Evolutionary conservation across 352 stramenopile species (phyloP).

Genomic region (Globisporangium perplexum): DNA sequence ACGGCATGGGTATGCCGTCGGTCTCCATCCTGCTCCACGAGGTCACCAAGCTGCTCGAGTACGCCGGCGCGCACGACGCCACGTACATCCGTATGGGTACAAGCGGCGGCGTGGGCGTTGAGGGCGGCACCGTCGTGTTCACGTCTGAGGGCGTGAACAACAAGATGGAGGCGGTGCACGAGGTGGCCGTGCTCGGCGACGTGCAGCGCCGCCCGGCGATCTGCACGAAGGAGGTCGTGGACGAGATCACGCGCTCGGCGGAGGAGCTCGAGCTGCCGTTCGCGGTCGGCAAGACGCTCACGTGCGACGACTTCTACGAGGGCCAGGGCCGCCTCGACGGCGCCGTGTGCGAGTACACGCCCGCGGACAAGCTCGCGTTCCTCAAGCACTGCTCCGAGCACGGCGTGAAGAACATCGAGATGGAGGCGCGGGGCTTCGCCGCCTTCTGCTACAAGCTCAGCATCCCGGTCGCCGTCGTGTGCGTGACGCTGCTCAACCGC

Average conservation of each 20-base stretch:
- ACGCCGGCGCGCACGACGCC: conserved; percentile 45
- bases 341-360: conserved; percentile 73
- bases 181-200: conserved; percentile 57
- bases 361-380: conserved; percentile 74
- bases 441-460: conserved; percentile 72
- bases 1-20: conserved; percentile 78
- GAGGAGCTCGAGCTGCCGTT: conserved; percentile 46
- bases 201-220: conserved; percentile 44
- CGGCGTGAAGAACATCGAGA: conserved; percentile 83
- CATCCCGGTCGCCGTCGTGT: conserved; percentile 70
- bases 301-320: conserved; percentile 85
- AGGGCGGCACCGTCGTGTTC: conserved; percentile 74
- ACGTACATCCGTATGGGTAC: conserved; percentile 82
- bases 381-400: conserved; percentile 39
- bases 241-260: conserved; percentile 47
- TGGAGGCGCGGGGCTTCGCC: conserved; percentile 74
- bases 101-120: conserved; percentile 69
- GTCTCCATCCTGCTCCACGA: conserved; percentile 79
- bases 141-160: conserved; percentile 80
- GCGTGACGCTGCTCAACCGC: conserved; percentile 73
- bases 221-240: conserved; percentile 41
- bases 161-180: conserved; percentile 59
- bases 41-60: conserved; percentile 78
- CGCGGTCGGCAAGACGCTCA: conserved; percentile 75
- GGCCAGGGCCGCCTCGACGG: conserved; percentile 78